These are phyloP conservation scores for Epipyxis sp. DNA, from an alignment of 108 stramenopile genomes.

Conservation along the genomic window DNA sequence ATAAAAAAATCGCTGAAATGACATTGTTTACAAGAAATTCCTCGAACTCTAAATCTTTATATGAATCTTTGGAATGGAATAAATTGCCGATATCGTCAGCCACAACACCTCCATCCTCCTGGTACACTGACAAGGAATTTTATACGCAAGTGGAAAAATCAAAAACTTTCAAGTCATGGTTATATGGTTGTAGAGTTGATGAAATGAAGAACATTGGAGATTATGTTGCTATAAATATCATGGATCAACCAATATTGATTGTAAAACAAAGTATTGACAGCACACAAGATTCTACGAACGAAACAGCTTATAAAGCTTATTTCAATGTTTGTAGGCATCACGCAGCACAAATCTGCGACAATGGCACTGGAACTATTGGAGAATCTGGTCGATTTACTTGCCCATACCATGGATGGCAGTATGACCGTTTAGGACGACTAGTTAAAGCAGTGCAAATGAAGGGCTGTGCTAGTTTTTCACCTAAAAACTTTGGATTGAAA, in stretches of 20 bases:
- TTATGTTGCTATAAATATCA: conserved; percentile 8
- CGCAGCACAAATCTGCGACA: background rate
- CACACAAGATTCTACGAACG: too few relatives aligned
- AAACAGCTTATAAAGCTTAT: conserved; percentile 34
- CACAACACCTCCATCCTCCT: conserved; percentile 32
- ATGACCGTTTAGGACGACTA: conserved; percentile 41
- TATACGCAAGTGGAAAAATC: background rate
- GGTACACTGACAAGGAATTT: conserved; percentile 24
- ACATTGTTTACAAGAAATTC: too few relatives aligned
- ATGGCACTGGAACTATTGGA: background rate
- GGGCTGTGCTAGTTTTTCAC: conserved; percentile 40
- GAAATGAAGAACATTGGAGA: background rate
- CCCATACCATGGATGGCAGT: conserved; percentile 56
- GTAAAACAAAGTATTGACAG: too few relatives aligned
- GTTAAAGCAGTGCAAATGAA: conserved; percentile 46
- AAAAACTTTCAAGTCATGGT: background rate
- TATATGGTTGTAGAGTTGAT: background rate
- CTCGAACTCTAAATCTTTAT: too few relatives aligned
- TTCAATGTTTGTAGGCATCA: conserved; percentile 49
- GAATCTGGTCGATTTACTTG: conserved; percentile 34
- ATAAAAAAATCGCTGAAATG: too few relatives aligned
- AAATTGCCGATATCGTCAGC: too few relatives aligned
- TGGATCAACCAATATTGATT: conserved; percentile 10
- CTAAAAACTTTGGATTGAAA: conserved; percentile 38
- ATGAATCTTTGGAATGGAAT: too few relatives aligned